Percentiles rank a stretch among this genome's conserved stretches.
These are phyloP conservation scores for Chaetomium globosum DNA, from an alignment of 2,329 filamentous ascomycete species.

Conservation along the genomic window DNA sequence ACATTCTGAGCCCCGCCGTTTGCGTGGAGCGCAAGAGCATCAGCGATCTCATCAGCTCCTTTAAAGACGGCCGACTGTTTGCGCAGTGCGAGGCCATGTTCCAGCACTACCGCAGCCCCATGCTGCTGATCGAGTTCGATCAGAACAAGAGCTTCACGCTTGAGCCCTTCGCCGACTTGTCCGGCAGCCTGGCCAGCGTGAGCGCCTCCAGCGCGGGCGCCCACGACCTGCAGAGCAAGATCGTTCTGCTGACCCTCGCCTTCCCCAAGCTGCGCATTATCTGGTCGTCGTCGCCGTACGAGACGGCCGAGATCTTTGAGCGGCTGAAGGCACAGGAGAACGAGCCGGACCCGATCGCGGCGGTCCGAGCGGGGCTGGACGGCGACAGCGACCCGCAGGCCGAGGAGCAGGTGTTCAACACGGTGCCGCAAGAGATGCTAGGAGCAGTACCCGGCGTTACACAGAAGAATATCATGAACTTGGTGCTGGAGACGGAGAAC, in stretches of 20 bases:
- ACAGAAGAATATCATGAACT: constrained; percentile 71
- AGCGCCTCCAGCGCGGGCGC: constrained; percentile 56
- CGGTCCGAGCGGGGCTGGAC: constrained; percentile 75
- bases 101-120: constrained; percentile 82
- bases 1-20: constrained; percentile 86
- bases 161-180: constrained; percentile 73
- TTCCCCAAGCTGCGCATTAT: constrained; percentile 90
- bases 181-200: constrained; percentile 63
- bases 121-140: constrained; percentile 97
- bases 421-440: constrained; percentile 88
- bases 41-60: constrained; percentile 85
- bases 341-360: constrained; percentile 87
- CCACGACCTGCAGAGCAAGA: constrained; percentile 84
- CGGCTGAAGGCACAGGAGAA: constrained; percentile 85
- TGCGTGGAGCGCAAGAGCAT: constrained; percentile 95
- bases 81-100: constrained; percentile 94
- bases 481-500: constrained; percentile 74
- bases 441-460: constrained; percentile 81
- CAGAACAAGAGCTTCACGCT: constrained; percentile 97
- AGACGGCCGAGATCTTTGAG: constrained; percentile 96
- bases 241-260: constrained; percentile 88
- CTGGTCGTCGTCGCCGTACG: constrained; percentile 90
- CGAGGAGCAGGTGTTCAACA: constrained; percentile 74
- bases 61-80: constrained; percentile 88
- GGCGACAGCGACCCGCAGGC: constrained; percentile 41